Evolutionary conservation across 2,329 filamentous ascomycete species (phyloP).

Genomic region (Tolypocladium ovalisporum): DNA sequence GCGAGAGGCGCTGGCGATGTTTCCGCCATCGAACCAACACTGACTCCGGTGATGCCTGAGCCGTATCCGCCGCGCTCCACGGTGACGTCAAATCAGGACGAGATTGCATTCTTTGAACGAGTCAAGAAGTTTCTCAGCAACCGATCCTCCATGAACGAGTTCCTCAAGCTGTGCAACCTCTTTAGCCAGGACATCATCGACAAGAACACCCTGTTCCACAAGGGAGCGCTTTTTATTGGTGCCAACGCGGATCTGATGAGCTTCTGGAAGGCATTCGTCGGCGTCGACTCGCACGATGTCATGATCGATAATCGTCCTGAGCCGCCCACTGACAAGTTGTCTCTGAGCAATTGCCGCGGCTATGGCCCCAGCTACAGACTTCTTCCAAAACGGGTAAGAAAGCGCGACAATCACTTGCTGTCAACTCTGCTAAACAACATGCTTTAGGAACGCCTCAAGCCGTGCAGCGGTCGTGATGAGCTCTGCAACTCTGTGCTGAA

Average conservation of each 20-base stretch:
- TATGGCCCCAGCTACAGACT: constrained; percentile 91
- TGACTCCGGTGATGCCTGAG: constrained; percentile 80
- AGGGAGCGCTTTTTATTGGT: constrained; percentile 77
- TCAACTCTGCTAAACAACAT: constrained; percentile 6
- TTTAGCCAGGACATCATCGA: constrained; percentile 92
- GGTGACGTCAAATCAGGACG: constrained; percentile 67
- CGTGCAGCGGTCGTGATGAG: constrained; percentile 88
- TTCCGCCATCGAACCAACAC: constrained; percentile 65
- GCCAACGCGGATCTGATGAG: constrained; percentile 79
- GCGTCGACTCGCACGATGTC: constrained; percentile 65
- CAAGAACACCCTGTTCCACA: constrained; percentile 68
- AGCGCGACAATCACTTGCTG: not conserved
- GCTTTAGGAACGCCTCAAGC: constrained; percentile 68
- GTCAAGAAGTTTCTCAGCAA: constrained; percentile 95
- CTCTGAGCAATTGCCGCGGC: constrained; percentile 89
- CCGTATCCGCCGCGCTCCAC: constrained; percentile 69
- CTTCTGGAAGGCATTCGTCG: constrained; percentile 79
- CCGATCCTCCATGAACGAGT: constrained; percentile 86
- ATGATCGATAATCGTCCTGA: constrained; percentile 68
- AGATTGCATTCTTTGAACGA: constrained; percentile 88
- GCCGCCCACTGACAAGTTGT: constrained; percentile 71
- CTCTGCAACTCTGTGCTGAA: constrained; percentile 90
- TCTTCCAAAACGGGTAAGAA: constrained; percentile 63
- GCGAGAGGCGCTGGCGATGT: constrained; percentile 49
- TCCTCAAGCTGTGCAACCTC: constrained; percentile 91